Base-by-base conservation (phyloP, 23 red algal species). In the Gracilaria domingensis region DNA sequence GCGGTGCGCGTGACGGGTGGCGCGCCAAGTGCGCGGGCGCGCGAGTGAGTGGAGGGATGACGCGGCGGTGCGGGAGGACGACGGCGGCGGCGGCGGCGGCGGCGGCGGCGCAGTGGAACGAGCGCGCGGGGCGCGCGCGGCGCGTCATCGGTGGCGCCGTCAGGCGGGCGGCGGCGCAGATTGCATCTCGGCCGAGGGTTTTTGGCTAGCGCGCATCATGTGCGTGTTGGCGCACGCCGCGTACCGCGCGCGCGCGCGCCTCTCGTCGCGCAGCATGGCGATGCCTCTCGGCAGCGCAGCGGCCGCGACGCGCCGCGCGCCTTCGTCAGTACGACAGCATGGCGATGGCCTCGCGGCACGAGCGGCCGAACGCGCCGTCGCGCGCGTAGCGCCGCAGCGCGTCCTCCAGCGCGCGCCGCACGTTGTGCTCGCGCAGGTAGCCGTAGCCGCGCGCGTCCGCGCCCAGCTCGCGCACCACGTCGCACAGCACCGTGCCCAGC, bases 111-210 rank as follows among this genome's bases (percentile, higher is more conserved):
- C n/a, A 58, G 54, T 58, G 54, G 54, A 58, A 58, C 54, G 23
- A n/a, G 23, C n/a, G n/a, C n/a, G n/a, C n/a, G n/a, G 54, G 20
- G 54, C 54, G 20, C 54, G 23, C 4, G 7, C 4, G 12, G 65
- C 35, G n/a, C 18, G 65, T 70, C 65, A 70, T 70, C 65, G 65
- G 65, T 70, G 65, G 65, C 65, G n/a, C n/a, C n/a, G n/a, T n/a
- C n/a, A n/a, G n/a, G n/a, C n/a, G n/a, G n/a, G n/a, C n/a, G n/a
- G n/a, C n/a, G n/a, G n/a, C n/a, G n/a, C n/a, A n/a, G n/a, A n/a
- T n/a, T n/a, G n/a, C n/a, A n/a, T n/a, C n/a, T n/a, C n/a, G n/a
- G n/a, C n/a, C n/a, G n/a, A n/a, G n/a, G n/a, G n/a, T n/a, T n/a
- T n/a, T n/a, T n/a, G n/a, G n/a, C n/a, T n/a, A n/a, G n/a, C n/a